Conservation (phyloP, 2,329 filamentous ascomycete species). For the Metarhizium humberi region DNA sequence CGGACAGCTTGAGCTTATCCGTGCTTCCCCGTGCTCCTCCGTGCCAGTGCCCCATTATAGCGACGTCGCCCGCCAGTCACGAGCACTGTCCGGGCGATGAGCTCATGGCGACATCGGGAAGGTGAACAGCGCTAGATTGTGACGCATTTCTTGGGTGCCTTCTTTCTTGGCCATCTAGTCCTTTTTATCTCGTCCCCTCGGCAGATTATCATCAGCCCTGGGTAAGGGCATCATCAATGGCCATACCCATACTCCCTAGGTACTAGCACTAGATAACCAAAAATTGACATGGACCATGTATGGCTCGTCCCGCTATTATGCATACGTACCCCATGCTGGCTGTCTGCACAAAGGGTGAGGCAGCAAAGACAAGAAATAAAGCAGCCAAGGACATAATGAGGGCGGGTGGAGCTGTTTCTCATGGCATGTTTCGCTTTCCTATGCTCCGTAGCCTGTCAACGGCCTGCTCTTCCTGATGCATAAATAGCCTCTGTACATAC, state of each 20-base stretch:
- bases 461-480: neutral
- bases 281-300: neutral
- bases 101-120: neutral
- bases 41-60: neutral
- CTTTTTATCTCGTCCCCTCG: neutral
- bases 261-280: no score
- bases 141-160: no score
- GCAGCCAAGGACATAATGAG: neutral
- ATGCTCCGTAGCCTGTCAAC: neutral
- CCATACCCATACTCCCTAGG: no score
- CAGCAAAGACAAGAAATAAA: neutral
- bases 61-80: neutral
- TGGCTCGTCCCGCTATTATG: neutral
- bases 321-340: neutral
- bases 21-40: neutral
- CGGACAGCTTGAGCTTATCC: no score
- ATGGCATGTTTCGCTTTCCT: neutral
- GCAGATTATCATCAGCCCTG: no score
- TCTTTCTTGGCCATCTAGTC: neutral
- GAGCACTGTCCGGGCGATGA: neutral
- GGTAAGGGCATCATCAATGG: no score
- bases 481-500: no score
- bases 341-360: conserved; percentile 1
- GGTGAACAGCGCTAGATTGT: neutral
- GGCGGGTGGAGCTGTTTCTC: neutral